Conservation (phyloP, 2,329 filamentous ascomycete genomes). For the Fusarium anguioides region DNA sequence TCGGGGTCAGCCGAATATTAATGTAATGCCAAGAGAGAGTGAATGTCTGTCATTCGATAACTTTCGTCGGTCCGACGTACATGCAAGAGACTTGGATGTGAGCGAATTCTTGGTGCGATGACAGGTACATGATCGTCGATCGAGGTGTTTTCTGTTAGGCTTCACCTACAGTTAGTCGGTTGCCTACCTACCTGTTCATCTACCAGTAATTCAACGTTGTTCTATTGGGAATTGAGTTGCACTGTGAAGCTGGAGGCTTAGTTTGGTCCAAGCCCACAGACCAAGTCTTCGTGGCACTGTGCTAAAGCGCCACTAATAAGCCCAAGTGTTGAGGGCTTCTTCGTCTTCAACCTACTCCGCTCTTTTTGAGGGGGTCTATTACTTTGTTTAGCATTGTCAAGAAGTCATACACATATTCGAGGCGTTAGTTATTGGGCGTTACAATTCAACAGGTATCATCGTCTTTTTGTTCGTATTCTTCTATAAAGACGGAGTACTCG, state of each 20-base stretch:
- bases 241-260: slow-evolving; percentile 26
- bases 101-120: background rate
- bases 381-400: too few relatives aligned
- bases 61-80: slow-evolving; percentile 21
- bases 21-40: background rate
- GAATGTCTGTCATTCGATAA: slow-evolving; percentile 14
- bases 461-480: too few relatives aligned
- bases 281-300: slow-evolving; percentile 29
- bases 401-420: too few relatives aligned
- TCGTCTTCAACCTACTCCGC: background rate
- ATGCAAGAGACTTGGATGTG: background rate
- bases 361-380: background rate
- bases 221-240: background rate
- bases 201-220: background rate
- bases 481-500: too few relatives aligned
- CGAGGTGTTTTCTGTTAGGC: slow-evolving; percentile 12
- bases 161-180: background rate
- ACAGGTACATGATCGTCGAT: slow-evolving; percentile 20
- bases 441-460: too few relatives aligned
- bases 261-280: background rate
- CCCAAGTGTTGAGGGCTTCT: background rate
- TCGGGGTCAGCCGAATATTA: slow-evolving; percentile 24
- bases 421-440: too few relatives aligned
- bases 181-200: too few relatives aligned
- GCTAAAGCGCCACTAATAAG: slow-evolving; percentile 1